phyloP scores from a whole-genome alignment of 345 rosid genomes.

The Passiflora organensis region DNA sequence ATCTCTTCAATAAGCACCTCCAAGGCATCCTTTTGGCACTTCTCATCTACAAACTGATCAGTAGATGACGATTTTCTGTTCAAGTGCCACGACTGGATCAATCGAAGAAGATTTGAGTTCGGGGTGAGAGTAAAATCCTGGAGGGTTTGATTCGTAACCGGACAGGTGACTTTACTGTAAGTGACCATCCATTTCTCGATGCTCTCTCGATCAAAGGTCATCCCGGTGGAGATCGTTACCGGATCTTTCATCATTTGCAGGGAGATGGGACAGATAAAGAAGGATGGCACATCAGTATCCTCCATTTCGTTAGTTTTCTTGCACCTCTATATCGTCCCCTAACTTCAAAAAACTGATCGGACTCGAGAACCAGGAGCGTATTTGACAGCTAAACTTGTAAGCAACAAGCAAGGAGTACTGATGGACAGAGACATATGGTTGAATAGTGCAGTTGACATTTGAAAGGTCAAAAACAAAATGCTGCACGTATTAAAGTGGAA shows the following conservation, averaged over 20 bases:
- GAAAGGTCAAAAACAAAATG: too few relatives aligned
- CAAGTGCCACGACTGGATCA: constrained; percentile 19
- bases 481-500: too few relatives aligned
- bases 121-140: constrained; percentile 19
- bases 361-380: too few relatives aligned
- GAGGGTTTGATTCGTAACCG: constrained; percentile 21
- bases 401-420: neutral
- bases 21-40: neutral
- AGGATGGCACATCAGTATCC: constrained; percentile 5
- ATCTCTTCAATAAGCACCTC: constrained; percentile 17
- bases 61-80: constrained; percentile 2
- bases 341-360: too few relatives aligned
- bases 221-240: constrained; percentile 45
- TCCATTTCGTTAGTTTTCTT: too few relatives aligned
- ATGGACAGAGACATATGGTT: neutral
- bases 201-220: constrained; percentile 46
- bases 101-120: constrained; percentile 25
- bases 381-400: neutral
- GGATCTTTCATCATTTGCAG: constrained; percentile 42
- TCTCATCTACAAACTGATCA: neutral
- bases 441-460: constrained; percentile 16
- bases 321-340: too few relatives aligned
- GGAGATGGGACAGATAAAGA: constrained; percentile 21
- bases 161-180: constrained; percentile 40
- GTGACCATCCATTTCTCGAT: constrained; percentile 47